Base-by-base conservation (phyloP, 768 basidiomycete species). In the Leccinum rimulosum region DNA sequence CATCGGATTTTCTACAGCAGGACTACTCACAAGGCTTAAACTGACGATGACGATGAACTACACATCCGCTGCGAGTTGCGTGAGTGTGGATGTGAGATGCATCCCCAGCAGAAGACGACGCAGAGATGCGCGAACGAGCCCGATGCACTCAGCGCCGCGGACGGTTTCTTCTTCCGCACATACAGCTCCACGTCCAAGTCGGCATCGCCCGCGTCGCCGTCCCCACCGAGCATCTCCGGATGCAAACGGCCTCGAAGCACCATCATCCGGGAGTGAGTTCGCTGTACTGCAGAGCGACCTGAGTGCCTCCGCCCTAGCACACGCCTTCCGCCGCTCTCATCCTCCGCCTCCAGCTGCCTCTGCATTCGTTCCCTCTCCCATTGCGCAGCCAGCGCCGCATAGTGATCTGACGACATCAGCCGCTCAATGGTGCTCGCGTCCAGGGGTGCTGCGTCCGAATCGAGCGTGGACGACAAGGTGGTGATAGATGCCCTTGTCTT, bases 371-470 rank as follows among this genome's bases (percentile, higher is more conserved):
- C 71, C 57, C 40, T 68, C 49, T 67, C 70, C 7, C 64, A 66
- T 68, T 59, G 73, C 36, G 73, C 71, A 31, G 67, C 73, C 0
- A 68, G 60, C 1, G 60, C 67, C 3, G 70, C 74, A 25, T 53
- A 55, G 15, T 73, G 76, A 59, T 72, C 76, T 0, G 79, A 76
- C 0, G 78, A 75, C 4, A 84, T 79, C 38, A 22, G 22, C 22
- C 22, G 22, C 22, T 22, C 22, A 22, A 22, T 22, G 22, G 22
- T 22, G 22, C 22, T 22, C 22, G 22, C 22, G 22, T 22, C 22
- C 22, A 22, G 22, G 22, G 22, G 22, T 22, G 87, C 82, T 4
- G 89, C 88, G 60, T 90, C 88, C 0, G 85, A 84, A 70, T 90
- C 89, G 47, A 88, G 79, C 5, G 85, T 86, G 4, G 75, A 72